Evolutionary conservation across 768 basidiomycete genomes (phyloP).

Genomic region (Naganishia vishniacii): DNA sequence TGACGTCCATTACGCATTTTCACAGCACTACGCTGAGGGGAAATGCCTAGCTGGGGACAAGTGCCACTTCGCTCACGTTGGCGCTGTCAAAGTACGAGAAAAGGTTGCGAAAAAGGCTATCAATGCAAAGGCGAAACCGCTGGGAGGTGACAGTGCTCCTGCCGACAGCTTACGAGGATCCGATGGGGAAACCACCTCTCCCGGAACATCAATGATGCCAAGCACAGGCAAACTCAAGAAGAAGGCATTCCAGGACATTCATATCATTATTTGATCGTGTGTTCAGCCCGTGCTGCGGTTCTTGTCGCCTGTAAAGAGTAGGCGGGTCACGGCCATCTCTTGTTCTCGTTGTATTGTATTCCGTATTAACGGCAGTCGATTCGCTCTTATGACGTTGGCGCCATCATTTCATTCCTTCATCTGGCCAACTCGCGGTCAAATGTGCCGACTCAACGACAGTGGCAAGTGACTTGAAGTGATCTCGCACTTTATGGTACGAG

Average conservation of each 20-base stretch:
- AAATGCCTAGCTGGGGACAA: constrained; percentile 42
- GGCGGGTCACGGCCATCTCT: too few species aligned
- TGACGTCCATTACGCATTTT: constrained; percentile 23
- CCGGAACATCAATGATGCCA: background rate
- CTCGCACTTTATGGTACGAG: too few species aligned
- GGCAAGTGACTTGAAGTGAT: too few species aligned
- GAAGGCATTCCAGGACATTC: constrained; percentile 13
- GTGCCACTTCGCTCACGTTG: constrained; percentile 47
- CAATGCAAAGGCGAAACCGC: background rate
- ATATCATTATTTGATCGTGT: background rate
- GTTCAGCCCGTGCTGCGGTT: too few species aligned
- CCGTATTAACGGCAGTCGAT: too few species aligned
- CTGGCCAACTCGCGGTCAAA: too few species aligned
- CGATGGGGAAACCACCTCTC: background rate
- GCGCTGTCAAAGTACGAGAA: background rate
- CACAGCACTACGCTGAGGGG: constrained; percentile 40
- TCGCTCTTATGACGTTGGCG: too few species aligned
- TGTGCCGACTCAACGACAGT: too few species aligned
- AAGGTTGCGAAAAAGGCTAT: background rate
- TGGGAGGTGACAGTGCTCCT: background rate
- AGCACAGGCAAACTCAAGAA: background rate
- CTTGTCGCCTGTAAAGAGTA: too few species aligned
- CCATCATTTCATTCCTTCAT: too few species aligned
- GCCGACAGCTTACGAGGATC: background rate
- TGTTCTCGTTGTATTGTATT: background rate